These are phyloP conservation scores for Claviceps sp. DNA, from an alignment of 2,329 filamentous ascomycete genomes.

Conservation along the genomic window DNA sequence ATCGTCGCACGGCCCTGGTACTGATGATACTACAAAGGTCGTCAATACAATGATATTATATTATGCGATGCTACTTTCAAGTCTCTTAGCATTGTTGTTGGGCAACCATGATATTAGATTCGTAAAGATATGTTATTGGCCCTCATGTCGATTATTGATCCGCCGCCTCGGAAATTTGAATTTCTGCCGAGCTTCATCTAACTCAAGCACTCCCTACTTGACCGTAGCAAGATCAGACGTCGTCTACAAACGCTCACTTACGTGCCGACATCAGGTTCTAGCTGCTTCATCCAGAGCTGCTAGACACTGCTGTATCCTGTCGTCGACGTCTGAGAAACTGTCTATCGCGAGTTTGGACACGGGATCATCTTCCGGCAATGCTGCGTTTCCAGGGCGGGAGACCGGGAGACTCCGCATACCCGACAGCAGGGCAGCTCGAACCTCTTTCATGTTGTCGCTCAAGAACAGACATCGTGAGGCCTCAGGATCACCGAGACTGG, in stretches of 20 bases:
- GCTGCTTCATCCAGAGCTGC: background rate
- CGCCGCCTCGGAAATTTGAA: background rate
- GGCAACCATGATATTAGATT: background rate
- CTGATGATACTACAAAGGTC: background rate
- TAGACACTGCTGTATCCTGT: slow-evolving; percentile 4
- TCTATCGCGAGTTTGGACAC: slow-evolving; percentile 20
- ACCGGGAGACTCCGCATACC: slow-evolving; percentile 53
- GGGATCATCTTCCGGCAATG: slow-evolving; percentile 36
- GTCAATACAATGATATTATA: background rate
- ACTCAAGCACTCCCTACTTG: background rate
- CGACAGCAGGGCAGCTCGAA: slow-evolving; percentile 45
- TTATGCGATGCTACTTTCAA: background rate
- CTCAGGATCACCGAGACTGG: slow-evolving; percentile 26
- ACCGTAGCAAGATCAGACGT: background rate
- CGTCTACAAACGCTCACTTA: background rate
- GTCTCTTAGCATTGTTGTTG: background rate
- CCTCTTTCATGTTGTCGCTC: slow-evolving; percentile 64
- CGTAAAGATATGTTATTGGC: background rate
- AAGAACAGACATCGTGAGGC: slow-evolving; percentile 56
- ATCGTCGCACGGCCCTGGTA: background rate
- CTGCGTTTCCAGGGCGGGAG: slow-evolving; percentile 56
- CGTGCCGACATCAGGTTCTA: background rate
- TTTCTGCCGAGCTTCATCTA: background rate
- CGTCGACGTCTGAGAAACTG: slow-evolving; percentile 19
- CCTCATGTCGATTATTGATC: background rate